Evolutionary conservation across 202 grass and related monocot genomes (phyloP).

Genomic region (Carex sylvatica): DNA sequence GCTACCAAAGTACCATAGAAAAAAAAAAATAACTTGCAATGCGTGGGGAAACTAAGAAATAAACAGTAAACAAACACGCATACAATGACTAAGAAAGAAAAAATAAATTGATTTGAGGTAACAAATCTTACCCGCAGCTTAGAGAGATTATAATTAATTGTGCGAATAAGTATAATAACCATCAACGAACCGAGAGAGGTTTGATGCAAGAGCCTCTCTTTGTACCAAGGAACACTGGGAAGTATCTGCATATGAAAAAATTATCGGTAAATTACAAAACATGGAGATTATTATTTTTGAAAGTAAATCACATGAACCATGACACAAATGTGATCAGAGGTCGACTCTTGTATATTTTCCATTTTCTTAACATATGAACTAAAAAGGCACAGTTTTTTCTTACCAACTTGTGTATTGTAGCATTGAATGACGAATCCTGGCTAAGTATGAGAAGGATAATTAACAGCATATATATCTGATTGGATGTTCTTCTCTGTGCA

Average conservation of each 20-base stretch:
- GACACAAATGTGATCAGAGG: background rate
- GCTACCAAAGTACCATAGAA: background rate
- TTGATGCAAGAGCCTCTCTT: constrained; percentile 93
- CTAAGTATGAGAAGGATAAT: constrained; percentile 98
- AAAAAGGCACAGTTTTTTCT: constrained; percentile 19
- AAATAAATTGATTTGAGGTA: constrained; percentile 22
- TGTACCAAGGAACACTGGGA: constrained; percentile 88
- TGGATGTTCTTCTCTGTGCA: constrained; percentile 92
- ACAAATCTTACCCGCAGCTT: constrained; percentile 68
- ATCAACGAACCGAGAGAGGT: constrained; percentile 94
- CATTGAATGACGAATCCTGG: constrained; percentile 99
- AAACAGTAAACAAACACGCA: constrained; percentile 14
- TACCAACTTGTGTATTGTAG: constrained; percentile 96
- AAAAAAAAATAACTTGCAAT: background rate
- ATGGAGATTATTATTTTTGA: constrained; percentile 21
- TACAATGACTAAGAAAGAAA: constrained; percentile 21
- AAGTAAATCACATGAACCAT: background rate
- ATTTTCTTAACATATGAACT: constrained; percentile 20
- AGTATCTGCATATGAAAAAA: constrained; percentile 52
- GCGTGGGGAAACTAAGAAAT: constrained; percentile 8
- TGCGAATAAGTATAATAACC: constrained; percentile 89
- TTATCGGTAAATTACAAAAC: constrained; percentile 2
- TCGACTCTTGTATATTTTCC: background rate
- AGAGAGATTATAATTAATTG: constrained; percentile 98
- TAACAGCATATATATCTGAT: constrained; percentile 98